Percentiles rank a stretch among this genome's conserved stretches.
Evolutionary conservation across 148 eudicot species (phyloP).

Genomic region (Cornus kousa): DNA sequence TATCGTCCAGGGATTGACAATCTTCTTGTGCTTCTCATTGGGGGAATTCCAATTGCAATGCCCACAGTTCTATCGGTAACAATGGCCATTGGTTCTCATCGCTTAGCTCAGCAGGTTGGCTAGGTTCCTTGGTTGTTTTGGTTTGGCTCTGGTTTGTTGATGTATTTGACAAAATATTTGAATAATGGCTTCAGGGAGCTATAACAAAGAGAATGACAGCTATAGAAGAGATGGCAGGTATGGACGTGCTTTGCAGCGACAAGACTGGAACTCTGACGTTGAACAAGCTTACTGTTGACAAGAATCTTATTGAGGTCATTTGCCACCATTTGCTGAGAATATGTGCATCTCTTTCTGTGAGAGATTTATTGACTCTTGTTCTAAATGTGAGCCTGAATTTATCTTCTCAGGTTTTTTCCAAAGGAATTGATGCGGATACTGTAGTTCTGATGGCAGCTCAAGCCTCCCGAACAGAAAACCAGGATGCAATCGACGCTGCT

Average conservation of each 20-base stretch:
- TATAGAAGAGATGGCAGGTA: slow-evolving; percentile 72
- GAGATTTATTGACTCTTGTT: not conserved
- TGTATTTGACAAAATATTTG: not conserved
- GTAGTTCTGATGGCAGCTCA: slow-evolving; percentile 99
- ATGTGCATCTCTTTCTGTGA: not conserved
- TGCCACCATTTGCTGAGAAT: not conserved
- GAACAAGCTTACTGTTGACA: slow-evolving; percentile 65
- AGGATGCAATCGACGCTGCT: slow-evolving; percentile 98
- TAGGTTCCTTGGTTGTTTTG: slow-evolving; percentile 9
- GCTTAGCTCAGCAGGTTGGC: slow-evolving; percentile 89
- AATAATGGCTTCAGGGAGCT: slow-evolving; percentile 43
- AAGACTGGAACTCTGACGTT: slow-evolving; percentile 68
- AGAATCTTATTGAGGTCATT: slow-evolving; percentile 56
- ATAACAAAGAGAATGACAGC: slow-evolving; percentile 74
- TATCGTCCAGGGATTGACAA: slow-evolving; percentile 99
- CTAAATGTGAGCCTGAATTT: slow-evolving; percentile 2
- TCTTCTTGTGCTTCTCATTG: slow-evolving; percentile 96
- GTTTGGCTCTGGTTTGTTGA: not conserved
- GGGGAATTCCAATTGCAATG: slow-evolving; percentile 99
- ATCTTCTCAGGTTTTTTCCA: slow-evolving; percentile 72
- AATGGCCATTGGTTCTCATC: slow-evolving; percentile 99
- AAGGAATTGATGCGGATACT: slow-evolving; percentile 84
- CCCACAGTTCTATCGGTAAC: slow-evolving; percentile 97
- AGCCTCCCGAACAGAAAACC: slow-evolving; percentile 91
- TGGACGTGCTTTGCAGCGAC: slow-evolving; percentile 72